Base-by-base conservation (phyloP, 371 early-diverging fungal genomes). In the Actinomucor elegans region DNA sequence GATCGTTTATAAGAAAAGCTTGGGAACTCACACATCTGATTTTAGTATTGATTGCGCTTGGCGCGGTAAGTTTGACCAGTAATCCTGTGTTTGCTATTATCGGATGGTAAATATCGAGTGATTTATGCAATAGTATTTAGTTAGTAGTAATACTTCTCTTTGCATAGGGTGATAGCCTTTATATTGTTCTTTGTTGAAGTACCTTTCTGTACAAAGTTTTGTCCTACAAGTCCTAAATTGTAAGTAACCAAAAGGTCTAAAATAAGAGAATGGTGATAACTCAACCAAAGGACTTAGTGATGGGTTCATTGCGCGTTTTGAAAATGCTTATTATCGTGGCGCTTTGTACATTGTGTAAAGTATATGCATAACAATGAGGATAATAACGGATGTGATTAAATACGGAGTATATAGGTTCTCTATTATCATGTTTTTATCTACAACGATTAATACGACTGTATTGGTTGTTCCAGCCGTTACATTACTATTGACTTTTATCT, bases 211-310 rank as follows among this genome's bases (percentile, higher is more conserved):
- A 68, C 58, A 32, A 72, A 68, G 57, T 65, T 75, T 42, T 75
- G 76, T 49, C 76, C 73, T 21, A 75, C 76, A 18, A 75, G 76
- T 33, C 76, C 76, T 9, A 57, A 54, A 44, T 75, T 75, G 76
- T 75, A 66, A 70, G 62, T 47, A 5, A 26, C 17, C n/a, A n/a
- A n/a, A n/a, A n/a, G n/a, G n/a, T 42, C n/a, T 24, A 41, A 32
- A 48, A 23, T 4, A 37, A 10, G 17, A 21, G 17, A 53, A 27
- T 15, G 7, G 29, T 28, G 21, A 7, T 41, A 4, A n/a, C 10
- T 41, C 14, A n/a, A 40, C n/a, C n/a, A n/a, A n/a, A 24, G 7
- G 2, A 46, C 11, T 27, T 49, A 76, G 77, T 52, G 73, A 76
- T 52, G 48, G 42, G 7, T 76, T 73, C 38, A 63, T 73, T 32